Evolutionary conservation across 257 asterid species (phyloP).

Genomic region (Solanum piurae): DNA sequence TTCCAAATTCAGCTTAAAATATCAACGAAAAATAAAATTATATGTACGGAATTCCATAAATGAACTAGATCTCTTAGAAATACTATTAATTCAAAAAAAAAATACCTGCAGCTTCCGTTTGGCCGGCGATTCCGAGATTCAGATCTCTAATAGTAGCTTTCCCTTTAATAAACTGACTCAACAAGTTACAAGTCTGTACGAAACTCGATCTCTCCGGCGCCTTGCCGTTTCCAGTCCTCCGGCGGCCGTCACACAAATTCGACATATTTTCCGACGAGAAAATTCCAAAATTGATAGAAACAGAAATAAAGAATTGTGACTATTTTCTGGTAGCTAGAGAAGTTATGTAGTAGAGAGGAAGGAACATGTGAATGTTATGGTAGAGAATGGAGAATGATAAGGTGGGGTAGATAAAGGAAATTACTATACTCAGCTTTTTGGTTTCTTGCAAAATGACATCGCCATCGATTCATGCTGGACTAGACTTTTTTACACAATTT

Average conservation of each 20-base stretch:
- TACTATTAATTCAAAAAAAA: neutral
- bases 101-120: slow-evolving; percentile 30
- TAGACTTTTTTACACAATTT: neutral
- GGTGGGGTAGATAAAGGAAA: neutral
- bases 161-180: slow-evolving; percentile 55
- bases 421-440: neutral
- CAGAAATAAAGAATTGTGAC: neutral
- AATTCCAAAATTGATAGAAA: neutral
- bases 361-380: neutral
- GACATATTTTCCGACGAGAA: slow-evolving; percentile 5
- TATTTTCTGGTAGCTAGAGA: neutral
- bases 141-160: slow-evolving; percentile 43
- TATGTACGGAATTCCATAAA: neutral
- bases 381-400: neutral
- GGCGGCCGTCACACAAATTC: neutral
- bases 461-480: neutral
- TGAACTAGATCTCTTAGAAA: neutral
- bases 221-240: slow-evolving; percentile 13
- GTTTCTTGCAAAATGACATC: neutral
- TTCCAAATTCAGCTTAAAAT: neutral
- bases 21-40: no score
- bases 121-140: slow-evolving; percentile 38
- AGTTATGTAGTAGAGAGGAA: neutral
- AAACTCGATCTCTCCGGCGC: slow-evolving; percentile 42
- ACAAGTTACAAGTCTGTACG: slow-evolving; percentile 48